These are phyloP conservation scores for Dysphania ambrosioides DNA, from an alignment of 148 eudicot genomes.

Conservation along the genomic window DNA sequence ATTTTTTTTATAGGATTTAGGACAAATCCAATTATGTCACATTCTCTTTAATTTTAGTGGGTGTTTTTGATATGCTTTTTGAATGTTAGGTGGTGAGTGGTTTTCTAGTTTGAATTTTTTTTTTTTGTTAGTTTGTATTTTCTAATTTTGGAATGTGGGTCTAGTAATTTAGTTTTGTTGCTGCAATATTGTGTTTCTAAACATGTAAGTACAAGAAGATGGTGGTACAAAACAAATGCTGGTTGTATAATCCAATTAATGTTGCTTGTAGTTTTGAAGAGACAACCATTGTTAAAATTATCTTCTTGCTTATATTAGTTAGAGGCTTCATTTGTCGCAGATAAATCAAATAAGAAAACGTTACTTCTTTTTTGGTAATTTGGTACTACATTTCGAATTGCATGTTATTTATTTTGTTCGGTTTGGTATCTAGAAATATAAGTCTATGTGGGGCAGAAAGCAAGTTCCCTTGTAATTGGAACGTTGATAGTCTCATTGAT, in stretches of 20 bases:
- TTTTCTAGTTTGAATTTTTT: not conserved
- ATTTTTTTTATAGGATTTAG: not conserved
- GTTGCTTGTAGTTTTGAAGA: not conserved
- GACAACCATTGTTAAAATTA: not conserved
- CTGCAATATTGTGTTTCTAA: conserved; percentile 11
- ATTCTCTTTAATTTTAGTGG: not conserved
- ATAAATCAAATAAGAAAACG: not conserved
- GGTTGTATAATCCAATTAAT: not conserved
- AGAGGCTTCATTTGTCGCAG: not conserved
- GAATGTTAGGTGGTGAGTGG: not conserved
- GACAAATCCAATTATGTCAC: too few species aligned
- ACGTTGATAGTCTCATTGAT: too few species aligned
- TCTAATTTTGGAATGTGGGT: conserved; percentile 1
- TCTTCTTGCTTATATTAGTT: not conserved
- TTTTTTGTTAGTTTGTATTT: not conserved
- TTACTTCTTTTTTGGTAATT: too few species aligned
- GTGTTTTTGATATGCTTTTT: not conserved
- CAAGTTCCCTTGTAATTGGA: too few species aligned
- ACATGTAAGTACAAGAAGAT: not conserved
- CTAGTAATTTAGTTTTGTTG: not conserved
- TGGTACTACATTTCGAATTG: not conserved
- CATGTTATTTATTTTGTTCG: not conserved
- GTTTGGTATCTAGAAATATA: not conserved
- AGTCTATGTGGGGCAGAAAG: not conserved
- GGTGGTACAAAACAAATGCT: not conserved